Percentiles rank a stretch among this genome's conserved stretches.
Evolutionary conservation across 2,329 filamentous ascomycete genomes (phyloP).

Genomic region (Phyllachora maydis): DNA sequence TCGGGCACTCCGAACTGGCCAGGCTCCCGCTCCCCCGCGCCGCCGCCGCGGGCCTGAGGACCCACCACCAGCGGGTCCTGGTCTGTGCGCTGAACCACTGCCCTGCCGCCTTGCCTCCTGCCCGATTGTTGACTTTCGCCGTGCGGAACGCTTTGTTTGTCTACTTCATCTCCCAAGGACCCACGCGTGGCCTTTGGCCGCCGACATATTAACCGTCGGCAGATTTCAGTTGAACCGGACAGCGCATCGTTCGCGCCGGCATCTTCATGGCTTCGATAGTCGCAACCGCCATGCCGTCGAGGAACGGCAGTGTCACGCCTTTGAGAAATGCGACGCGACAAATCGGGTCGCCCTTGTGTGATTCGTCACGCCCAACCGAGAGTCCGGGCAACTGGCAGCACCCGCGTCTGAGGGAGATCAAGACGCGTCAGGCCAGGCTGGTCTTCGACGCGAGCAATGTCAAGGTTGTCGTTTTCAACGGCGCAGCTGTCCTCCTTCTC

Average conservation of each 20-base stretch:
- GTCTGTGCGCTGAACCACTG: too few relatives aligned
- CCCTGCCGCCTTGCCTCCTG: too few relatives aligned
- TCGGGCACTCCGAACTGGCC: too few relatives aligned
- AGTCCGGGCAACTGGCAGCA: slow-evolving; percentile 77
- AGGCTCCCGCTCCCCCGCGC: too few relatives aligned
- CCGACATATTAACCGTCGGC: background rate
- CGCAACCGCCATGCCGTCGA: background rate
- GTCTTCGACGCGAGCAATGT: slow-evolving; percentile 66
- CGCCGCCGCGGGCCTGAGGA: too few relatives aligned
- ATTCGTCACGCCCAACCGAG: slow-evolving; percentile 13
- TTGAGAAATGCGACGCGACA: background rate
- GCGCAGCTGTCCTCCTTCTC: slow-evolving; percentile 16
- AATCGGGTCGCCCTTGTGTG: slow-evolving; percentile 10
- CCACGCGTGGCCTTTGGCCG: background rate
- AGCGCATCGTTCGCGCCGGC: background rate
- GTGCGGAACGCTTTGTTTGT: too few relatives aligned
- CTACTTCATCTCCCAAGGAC: too few relatives aligned
- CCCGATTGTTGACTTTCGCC: too few relatives aligned
- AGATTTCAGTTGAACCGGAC: background rate
- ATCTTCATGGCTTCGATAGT: background rate
- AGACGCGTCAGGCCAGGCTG: slow-evolving; percentile 54
- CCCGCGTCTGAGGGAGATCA: slow-evolving; percentile 73
- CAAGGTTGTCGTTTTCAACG: slow-evolving; percentile 47
- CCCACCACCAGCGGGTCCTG: too few relatives aligned
- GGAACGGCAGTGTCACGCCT: background rate